Evolutionary conservation across 306 rosid genomes (phyloP).

Genomic region (Ormosia emarginata): DNA sequence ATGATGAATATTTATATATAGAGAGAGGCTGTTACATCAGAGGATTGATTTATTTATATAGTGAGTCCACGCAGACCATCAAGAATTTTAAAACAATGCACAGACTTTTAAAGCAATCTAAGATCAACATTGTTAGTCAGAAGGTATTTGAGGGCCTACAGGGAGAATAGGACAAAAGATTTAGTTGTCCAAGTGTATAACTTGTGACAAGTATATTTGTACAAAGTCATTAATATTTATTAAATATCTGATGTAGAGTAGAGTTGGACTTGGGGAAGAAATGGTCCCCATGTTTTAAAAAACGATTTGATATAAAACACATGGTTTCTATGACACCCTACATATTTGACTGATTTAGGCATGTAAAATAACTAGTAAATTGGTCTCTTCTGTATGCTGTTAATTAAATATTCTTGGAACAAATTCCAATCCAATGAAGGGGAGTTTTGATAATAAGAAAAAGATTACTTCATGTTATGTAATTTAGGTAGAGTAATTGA

Average conservation of each 20-base stretch:
- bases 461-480: background rate
- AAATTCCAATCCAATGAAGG: background rate
- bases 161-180: constrained; percentile 7
- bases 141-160: background rate
- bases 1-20: background rate
- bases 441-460: background rate
- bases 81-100: constrained; percentile 8
- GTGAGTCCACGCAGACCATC: constrained; percentile 1
- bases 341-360: background rate
- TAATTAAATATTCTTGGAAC: background rate
- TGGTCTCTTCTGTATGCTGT: background rate
- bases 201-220: constrained; percentile 25
- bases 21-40: background rate
- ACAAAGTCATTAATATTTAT: constrained; percentile 1
- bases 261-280: background rate
- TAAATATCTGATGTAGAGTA: background rate
- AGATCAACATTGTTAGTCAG: background rate
- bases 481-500: background rate
- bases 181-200: constrained; percentile 9
- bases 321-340: background rate
- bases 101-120: constrained; percentile 21
- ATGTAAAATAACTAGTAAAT: background rate
- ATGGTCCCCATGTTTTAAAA: constrained; percentile 21
- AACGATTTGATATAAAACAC: background rate
- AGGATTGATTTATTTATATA: background rate